A percentile compares a stretch with the other conserved stretches of the same genome.
Evolutionary conservation across 2,329 filamentous ascomycete species (phyloP).

Genomic region (Colletotrichum orbiculare): DNA sequence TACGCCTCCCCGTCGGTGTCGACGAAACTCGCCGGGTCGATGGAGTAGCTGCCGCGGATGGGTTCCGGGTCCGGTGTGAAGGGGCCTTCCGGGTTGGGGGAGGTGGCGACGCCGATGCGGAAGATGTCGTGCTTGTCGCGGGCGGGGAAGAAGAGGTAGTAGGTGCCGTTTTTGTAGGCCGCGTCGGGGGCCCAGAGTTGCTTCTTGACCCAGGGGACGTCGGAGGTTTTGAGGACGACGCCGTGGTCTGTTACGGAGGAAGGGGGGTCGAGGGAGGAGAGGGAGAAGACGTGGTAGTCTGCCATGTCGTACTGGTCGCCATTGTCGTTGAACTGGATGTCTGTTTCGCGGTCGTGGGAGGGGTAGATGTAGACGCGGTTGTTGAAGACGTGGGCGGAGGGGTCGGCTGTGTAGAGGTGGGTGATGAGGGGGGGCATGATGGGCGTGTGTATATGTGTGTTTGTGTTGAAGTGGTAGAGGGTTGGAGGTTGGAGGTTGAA

Average conservation of each 20-base stretch:
- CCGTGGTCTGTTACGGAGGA: conserved; percentile 78
- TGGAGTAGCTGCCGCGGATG: conserved; percentile 78
- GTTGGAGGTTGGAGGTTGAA: too few relatives aligned
- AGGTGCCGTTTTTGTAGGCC: conserved; percentile 73
- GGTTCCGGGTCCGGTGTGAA: conserved; percentile 73
- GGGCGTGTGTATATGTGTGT: not conserved
- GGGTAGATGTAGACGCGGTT: conserved; percentile 82
- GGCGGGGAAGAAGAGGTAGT: conserved; percentile 83
- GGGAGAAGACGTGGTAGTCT: conserved; percentile 84
- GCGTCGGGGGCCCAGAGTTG: conserved; percentile 87
- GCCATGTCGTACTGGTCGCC: conserved; percentile 88
- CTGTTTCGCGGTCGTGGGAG: conserved; percentile 81
- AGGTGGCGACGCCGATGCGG: conserved; percentile 77
- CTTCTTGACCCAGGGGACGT: conserved; percentile 81
- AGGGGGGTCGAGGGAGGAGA: conserved; percentile 60
- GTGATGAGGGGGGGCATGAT: conserved; percentile 72
- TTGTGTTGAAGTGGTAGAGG: too few relatives aligned
- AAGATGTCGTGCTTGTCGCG: conserved; percentile 77
- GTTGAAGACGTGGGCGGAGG: conserved; percentile 84
- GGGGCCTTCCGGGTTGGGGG: conserved; percentile 73
- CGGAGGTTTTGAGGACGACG: conserved; percentile 70
- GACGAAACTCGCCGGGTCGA: conserved; percentile 81
- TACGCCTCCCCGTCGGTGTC: conserved; percentile 60
- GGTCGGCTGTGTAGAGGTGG: conserved; percentile 83
- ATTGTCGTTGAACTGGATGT: conserved; percentile 83